These are phyloP conservation scores for Tremellales sp. DNA, from an alignment of 1,284 basidiomycete species.

Conservation along the genomic window DNA sequence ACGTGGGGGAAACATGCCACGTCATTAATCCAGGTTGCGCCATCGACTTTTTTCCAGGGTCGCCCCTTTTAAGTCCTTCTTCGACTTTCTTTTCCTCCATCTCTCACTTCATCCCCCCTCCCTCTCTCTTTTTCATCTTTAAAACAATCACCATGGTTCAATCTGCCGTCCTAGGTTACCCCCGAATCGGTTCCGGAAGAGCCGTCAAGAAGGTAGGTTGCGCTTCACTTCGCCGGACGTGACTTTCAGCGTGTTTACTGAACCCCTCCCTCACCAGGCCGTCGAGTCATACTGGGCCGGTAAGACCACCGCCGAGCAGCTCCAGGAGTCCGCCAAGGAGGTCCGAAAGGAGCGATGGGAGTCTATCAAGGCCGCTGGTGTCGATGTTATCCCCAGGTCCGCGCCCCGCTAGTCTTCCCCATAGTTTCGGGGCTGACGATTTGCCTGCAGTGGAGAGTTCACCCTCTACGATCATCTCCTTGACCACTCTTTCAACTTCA, in stretches of 20 bases:
- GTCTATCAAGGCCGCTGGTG: conserved; percentile 79
- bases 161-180: conserved; percentile 93
- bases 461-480: conserved; percentile 98
- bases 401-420: conserved; percentile 32
- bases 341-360: conserved; percentile 90
- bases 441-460: conserved; percentile 77
- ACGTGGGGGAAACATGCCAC: too few relatives aligned
- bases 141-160: conserved; percentile 43
- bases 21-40: too few relatives aligned
- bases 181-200: conserved; percentile 91
- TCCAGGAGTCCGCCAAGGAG: conserved; percentile 82
- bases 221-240: neutral
- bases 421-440: conserved; percentile 4
- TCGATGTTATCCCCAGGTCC: conserved; percentile 89
- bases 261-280: conserved; percentile 51
- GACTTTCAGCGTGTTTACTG: neutral
- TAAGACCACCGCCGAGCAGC: conserved; percentile 83
- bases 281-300: conserved; percentile 97
- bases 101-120: conserved; percentile 8
- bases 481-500: conserved; percentile 95
- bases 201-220: conserved; percentile 80
- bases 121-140: conserved; percentile 6
- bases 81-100: conserved; percentile 17
- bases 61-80: too few relatives aligned
- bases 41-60: too few relatives aligned